A percentile compares a stretch with the other conserved stretches of the same genome.
Conservation (phyloP, 176 grass and related monocot species). For the Triticum urartu region DNA sequence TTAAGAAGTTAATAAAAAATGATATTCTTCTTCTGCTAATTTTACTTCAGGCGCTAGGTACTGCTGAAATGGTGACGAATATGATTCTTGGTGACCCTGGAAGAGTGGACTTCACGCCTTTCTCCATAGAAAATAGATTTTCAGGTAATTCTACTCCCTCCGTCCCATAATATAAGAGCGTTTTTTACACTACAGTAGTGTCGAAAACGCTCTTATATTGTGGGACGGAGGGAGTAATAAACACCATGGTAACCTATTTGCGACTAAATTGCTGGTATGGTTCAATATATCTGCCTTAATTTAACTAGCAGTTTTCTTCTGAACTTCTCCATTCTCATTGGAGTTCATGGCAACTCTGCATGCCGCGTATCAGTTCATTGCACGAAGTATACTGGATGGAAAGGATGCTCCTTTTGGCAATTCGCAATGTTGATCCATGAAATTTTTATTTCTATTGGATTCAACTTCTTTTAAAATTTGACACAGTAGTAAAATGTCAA, state of each 20-base stretch:
- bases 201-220: too few species aligned
- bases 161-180: too few species aligned
- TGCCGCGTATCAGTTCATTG: background rate
- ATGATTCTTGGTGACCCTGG: slow-evolving; percentile 75
- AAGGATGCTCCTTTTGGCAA: background rate
- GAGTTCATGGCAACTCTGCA: background rate
- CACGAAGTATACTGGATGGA: background rate
- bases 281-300: background rate
- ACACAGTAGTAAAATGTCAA: slow-evolving; percentile 31
- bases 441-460: background rate
- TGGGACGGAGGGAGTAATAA: background rate
- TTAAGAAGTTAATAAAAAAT: slow-evolving; percentile 26
- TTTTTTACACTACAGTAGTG: too few species aligned
- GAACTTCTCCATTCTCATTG: background rate
- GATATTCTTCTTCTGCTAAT: slow-evolving; percentile 19
- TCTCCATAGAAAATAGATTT: slow-evolving; percentile 74
- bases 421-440: slow-evolving; percentile 6
- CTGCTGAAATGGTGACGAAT: slow-evolving; percentile 91
- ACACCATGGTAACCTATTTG: background rate
- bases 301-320: background rate
- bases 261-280: background rate
- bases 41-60: slow-evolving; percentile 80
- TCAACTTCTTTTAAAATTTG: background rate
- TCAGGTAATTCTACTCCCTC: slow-evolving; percentile 34
- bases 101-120: slow-evolving; percentile 65